Conservation (phyloP, 805 yeast species). For the Ogataea dorogensis region DNA sequence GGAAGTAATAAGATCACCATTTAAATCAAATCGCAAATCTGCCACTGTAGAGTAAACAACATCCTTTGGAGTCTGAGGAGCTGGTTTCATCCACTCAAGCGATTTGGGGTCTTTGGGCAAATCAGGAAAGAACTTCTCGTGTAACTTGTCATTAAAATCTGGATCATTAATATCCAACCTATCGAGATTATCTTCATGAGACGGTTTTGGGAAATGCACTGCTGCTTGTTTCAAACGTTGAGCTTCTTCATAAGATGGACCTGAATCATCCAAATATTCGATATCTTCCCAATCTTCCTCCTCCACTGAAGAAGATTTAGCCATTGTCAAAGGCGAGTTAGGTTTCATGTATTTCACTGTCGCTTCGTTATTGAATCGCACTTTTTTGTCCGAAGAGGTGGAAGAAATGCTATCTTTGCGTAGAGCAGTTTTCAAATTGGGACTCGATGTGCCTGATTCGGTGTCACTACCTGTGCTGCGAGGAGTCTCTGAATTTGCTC, state of each 20-base stretch:
- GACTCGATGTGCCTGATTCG: slow-evolving; percentile 16
- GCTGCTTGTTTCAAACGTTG: slow-evolving; percentile 23
- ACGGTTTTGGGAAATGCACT: slow-evolving; percentile 68
- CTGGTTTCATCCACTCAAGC: slow-evolving; percentile 88
- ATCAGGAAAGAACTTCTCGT: slow-evolving; percentile 85
- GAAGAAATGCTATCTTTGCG: slow-evolving; percentile 20
- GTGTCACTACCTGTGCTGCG: slow-evolving; percentile 10
- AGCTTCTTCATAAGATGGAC: slow-evolving; percentile 49
- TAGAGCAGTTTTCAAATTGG: slow-evolving; percentile 22
- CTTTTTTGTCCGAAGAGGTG: slow-evolving; percentile 26
- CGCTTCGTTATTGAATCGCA: slow-evolving; percentile 33
- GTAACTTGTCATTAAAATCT: slow-evolving; percentile 71
- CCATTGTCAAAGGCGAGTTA: slow-evolving; percentile 8
- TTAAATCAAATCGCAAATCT: slow-evolving; percentile 84
- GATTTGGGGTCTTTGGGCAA: slow-evolving; percentile 79
- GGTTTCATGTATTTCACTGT: slow-evolving; percentile 28
- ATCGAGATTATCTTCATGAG: slow-evolving; percentile 27
- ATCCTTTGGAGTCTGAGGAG: slow-evolving; percentile 41
- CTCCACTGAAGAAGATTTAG: slow-evolving; percentile 1
- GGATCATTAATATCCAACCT: slow-evolving; percentile 67
- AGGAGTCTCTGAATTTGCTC: slow-evolving; percentile 41
- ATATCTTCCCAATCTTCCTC: slow-evolving; percentile 48
- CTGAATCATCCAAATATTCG: slow-evolving; percentile 48
- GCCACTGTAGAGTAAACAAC: slow-evolving; percentile 53
- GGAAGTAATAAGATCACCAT: slow-evolving; percentile 65